Evolutionary conservation across 495 filamentous ascomycete species (phyloP).

Genomic region (Trichoderma asperelloides): DNA sequence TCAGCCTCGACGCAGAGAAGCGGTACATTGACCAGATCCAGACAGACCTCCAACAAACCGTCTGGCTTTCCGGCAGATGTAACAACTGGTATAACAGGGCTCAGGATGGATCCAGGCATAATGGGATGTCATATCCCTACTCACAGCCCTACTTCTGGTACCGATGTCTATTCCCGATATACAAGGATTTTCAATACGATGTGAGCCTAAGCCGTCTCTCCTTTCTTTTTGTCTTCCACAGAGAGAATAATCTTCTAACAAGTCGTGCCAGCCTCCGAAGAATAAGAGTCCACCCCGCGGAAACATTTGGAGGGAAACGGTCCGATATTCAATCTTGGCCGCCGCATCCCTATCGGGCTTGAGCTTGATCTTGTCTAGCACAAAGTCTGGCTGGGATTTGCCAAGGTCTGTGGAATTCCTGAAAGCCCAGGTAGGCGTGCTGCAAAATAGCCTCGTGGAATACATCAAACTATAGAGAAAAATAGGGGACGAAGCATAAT

Average conservation of each 20-base stretch:
- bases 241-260: background rate
- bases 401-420: background rate
- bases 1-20: constrained; percentile 27
- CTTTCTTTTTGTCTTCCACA: background rate
- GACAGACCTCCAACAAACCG: constrained; percentile 16
- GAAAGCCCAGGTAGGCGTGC: background rate
- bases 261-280: background rate
- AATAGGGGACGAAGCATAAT: background rate
- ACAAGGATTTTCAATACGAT: background rate
- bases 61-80: constrained; percentile 24
- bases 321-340: background rate
- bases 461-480: background rate
- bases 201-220: background rate
- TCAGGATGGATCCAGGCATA: background rate
- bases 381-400: background rate
- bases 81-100: constrained; percentile 33
- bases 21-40: constrained; percentile 20
- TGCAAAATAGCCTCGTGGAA: background rate
- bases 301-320: background rate
- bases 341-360: background rate
- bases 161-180: background rate
- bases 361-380: background rate
- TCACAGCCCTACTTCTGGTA: constrained; percentile 2
- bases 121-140: background rate
- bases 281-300: background rate